Evolutionary conservation across 441 rosid genomes (phyloP), one percentile per base, ranked within the genome.

Genomic region (Croton setiger): DNA sequence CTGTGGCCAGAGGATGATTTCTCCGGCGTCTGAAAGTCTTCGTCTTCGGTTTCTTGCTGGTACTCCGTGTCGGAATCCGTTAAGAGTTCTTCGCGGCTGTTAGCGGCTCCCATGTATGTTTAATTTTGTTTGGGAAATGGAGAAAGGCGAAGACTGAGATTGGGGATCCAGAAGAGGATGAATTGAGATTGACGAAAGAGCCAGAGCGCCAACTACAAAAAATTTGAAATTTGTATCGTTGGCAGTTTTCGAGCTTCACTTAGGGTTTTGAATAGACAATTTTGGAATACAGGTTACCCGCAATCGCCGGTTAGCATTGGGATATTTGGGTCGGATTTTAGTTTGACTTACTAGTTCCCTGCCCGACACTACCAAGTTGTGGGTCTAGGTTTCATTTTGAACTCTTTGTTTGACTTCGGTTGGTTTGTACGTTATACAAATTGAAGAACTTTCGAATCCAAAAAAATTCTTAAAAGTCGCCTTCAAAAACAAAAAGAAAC

Each of bases 21-120:
- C n/a, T 75, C 81, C 1, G 92, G 89, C 13, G 89, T 75, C 54
- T 84, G 82, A 66, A 81, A 87, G 63, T 56, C 79, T 31, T 80
- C 95, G 35, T 80, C 83, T 45, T 77, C 85, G 36, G 72, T 75
- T 44, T 80, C 80, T 57, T 85, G 76, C 6, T 74, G 72, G 64
- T 67, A 61, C 37, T 84, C 92, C 17, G 82, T 84, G 36, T 90
- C 99, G 0, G 88, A 89, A 74, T 88, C 93, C 13, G 91, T 84
- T 64, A 88, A 74, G 15, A 89, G 83, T 68, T 95, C 93, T 64
- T 88, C 91, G 41, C 87, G 95, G 80, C 98, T 95, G 49, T 92
- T 93, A 59, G 87, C 36, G 18, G 74, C 88, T 59, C 98, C 98
- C 98, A 95, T 89, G 45, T 64, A 41, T 43, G 1, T 14, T 44